Conservation (phyloP, 768 basidiomycete species). For the Tricholoma matsutake region DNA sequence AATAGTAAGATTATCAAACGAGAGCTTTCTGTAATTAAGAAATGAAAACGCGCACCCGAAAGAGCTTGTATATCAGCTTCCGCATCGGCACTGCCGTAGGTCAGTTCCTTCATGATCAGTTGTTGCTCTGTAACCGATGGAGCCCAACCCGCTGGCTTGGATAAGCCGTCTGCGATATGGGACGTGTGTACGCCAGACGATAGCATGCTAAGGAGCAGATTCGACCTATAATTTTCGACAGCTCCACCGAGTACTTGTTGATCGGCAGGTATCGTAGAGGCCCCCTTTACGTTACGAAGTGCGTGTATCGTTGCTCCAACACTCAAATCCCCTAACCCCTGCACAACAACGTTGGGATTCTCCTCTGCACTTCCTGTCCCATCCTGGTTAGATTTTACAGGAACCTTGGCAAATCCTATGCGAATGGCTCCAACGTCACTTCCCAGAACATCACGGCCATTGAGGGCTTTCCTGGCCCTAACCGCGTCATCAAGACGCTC, state of each 20-base stretch:
- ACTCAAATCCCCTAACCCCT: conserved; percentile 81
- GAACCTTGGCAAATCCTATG: conserved; percentile 96
- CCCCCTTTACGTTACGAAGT: conserved; percentile 86
- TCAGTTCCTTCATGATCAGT: conserved; percentile 94
- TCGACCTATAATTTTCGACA: conserved; percentile 93
- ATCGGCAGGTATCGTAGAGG: conserved; percentile 85
- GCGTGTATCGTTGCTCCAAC: conserved; percentile 89
- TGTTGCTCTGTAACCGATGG: conserved; percentile 89
- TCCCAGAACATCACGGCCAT: conserved; percentile 93
- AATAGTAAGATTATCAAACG: background rate
- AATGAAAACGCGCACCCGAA: conserved; percentile 60
- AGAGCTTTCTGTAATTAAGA: conserved; percentile 5
- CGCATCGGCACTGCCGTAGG: conserved; percentile 69
- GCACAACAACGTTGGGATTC: conserved; percentile 60
- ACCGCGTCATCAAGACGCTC: conserved; percentile 97
- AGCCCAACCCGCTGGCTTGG: conserved; percentile 64
- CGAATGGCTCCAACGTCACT: conserved; percentile 96
- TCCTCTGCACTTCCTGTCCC: conserved; percentile 59
- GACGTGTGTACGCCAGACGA: conserved; percentile 66
- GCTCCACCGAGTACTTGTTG: conserved; percentile 90
- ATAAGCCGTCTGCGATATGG: conserved; percentile 50
- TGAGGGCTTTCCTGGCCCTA: conserved; percentile 90
- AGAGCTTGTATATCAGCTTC: conserved; percentile 85
- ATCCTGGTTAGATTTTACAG: conserved; percentile 82
- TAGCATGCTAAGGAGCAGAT: conserved; percentile 87